phyloP scores from a whole-genome alignment of 2,329 filamentous ascomycete genomes.

The Geoglossum cookeanum region DNA sequence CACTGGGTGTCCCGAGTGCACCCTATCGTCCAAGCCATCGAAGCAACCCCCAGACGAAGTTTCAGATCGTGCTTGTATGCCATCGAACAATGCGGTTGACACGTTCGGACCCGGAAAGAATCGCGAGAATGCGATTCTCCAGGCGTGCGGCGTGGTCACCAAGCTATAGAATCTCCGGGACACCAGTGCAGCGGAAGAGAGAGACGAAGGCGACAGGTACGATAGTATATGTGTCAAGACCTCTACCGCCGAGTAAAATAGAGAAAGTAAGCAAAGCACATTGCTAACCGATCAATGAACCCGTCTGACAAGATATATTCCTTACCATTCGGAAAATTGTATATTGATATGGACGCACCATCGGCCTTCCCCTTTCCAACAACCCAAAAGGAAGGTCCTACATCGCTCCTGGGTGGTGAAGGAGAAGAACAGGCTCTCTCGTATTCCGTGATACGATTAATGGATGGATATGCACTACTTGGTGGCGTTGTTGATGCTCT shows the following conservation, averaged over 20 bases:
- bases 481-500: background rate
- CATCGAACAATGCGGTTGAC: constrained; percentile 5
- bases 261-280: constrained; percentile 13
- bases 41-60: constrained; percentile 28
- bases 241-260: constrained; percentile 35
- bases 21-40: constrained; percentile 18
- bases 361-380: constrained; percentile 12
- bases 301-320: constrained; percentile 10
- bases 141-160: constrained; percentile 80
- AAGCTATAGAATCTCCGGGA: constrained; percentile 73
- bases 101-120: constrained; percentile 65
- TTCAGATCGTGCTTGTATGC: constrained; percentile 12
- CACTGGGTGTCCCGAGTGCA: constrained; percentile 54
- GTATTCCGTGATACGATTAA: constrained; percentile 36
- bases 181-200: constrained; percentile 66
- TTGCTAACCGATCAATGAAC: constrained; percentile 1
- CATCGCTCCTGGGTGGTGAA: constrained; percentile 22
- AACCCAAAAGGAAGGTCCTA: constrained; percentile 36
- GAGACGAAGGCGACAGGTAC: constrained; percentile 68
- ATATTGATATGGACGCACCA: constrained; percentile 29
- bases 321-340: constrained; percentile 65
- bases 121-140: constrained; percentile 80
- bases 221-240: constrained; percentile 81
- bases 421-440: constrained; percentile 36
- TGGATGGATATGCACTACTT: background rate